Percentiles rank a stretch among this genome's conserved stretches.
These are phyloP conservation scores for Boletus edulis DNA, from an alignment of 768 basidiomycete species.

Conservation along the genomic window DNA sequence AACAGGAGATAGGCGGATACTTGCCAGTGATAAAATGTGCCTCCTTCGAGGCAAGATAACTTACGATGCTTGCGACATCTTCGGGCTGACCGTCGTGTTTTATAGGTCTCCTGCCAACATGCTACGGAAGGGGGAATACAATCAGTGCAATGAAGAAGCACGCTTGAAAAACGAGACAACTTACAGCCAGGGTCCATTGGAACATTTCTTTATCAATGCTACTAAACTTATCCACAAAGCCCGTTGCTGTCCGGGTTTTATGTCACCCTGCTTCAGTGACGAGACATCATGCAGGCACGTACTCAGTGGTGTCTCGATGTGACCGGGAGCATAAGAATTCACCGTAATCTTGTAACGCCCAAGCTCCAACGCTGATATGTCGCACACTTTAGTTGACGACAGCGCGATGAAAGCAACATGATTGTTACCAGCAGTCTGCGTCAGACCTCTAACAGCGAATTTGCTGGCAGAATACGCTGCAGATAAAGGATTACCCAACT, in stretches of 20 bases:
- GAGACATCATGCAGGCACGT: background rate
- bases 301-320: conserved; percentile 33
- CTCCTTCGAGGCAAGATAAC: conserved; percentile 36
- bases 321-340: conserved; percentile 40
- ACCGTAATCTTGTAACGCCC: conserved; percentile 37
- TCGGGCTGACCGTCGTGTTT: conserved; percentile 26
- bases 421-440: conserved; percentile 36
- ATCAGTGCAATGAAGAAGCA: background rate
- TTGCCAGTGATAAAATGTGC: conserved; percentile 36
- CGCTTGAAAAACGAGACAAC: background rate
- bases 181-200: background rate
- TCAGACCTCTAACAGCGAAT: conserved; percentile 41
- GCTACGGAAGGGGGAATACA: background rate
- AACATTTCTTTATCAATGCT: background rate
- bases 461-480: conserved; percentile 37
- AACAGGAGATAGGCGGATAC: background rate
- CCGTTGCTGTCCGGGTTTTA: background rate
- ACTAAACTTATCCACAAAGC: background rate
- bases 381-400: background rate
- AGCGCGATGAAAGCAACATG: background rate
- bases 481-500: background rate
- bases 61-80: conserved; percentile 35
- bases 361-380: conserved; percentile 26
- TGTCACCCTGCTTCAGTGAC: background rate
- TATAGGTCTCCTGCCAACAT: background rate